Conservation (phyloP, 2,329 filamentous ascomycete species). For the Trichoderma atroviride region DNA sequence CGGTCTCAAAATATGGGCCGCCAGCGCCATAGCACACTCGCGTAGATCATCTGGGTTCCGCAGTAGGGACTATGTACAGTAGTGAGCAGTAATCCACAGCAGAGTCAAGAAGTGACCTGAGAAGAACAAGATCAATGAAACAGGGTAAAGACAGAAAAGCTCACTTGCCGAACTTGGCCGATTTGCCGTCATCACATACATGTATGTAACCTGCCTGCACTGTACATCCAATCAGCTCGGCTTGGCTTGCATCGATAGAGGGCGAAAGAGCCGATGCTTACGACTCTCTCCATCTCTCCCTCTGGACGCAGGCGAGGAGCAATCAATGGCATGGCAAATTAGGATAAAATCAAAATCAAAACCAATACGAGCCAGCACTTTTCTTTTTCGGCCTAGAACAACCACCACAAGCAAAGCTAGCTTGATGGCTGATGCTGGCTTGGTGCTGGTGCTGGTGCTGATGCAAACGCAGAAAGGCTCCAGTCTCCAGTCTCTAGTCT, state of each 20-base stretch:
- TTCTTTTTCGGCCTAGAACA: not conserved
- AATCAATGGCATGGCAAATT: not conserved
- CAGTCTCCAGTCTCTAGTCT: too few relatives aligned
- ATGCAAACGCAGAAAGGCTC: not conserved
- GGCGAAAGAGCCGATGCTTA: not conserved
- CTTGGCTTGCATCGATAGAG: not conserved
- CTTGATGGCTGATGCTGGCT: not conserved
- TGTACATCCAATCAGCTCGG: not conserved
- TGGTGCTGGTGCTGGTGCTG: not conserved
- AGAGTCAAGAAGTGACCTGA: not conserved
- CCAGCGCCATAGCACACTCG: not conserved
- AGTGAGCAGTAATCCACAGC: not conserved
- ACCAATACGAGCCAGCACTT: not conserved
- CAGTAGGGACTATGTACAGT: too few relatives aligned
- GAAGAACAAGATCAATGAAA: not conserved
- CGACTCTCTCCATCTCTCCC: not conserved
- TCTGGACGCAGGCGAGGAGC: not conserved
- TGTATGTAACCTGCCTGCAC: not conserved
- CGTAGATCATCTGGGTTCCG: constrained; percentile 19
- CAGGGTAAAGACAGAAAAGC: not conserved
- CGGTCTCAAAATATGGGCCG: constrained; percentile 1
- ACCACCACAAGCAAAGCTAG: not conserved
- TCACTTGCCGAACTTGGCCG: not conserved
- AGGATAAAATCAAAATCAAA: not conserved
- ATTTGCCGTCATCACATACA: not conserved